phyloP scores from a whole-genome alignment of 148 eudicot species.

The Vaccinium vitisidaea region DNA sequence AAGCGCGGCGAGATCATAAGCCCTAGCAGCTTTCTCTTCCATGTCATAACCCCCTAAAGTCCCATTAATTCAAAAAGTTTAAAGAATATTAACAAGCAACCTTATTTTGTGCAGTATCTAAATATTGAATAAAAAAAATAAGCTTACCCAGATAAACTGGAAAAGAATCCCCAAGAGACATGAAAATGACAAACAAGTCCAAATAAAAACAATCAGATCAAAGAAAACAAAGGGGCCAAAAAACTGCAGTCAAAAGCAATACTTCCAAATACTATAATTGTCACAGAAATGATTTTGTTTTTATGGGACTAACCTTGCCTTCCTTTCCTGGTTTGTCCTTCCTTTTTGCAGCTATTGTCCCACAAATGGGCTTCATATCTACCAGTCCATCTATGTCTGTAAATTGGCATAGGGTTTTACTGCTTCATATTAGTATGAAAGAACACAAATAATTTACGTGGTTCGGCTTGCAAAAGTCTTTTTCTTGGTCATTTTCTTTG shows the following conservation, averaged over 20 bases:
- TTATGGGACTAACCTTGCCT: constrained; percentile 72
- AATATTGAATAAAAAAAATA: neutral
- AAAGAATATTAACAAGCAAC: neutral
- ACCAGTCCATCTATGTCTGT: constrained; percentile 91
- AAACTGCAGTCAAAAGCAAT: constrained; percentile 25
- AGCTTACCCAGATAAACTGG: constrained; percentile 92
- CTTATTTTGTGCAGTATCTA: neutral
- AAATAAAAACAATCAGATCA: constrained; percentile 28
- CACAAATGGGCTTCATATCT: constrained; percentile 74
- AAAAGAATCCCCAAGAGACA: constrained; percentile 34
- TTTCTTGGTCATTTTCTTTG: neutral
- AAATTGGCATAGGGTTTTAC: neutral
- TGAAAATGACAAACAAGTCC: constrained; percentile 41
- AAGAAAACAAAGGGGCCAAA: constrained; percentile 18
- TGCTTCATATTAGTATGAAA: neutral
- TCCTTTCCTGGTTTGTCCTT: constrained; percentile 95
- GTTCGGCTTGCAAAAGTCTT: neutral
- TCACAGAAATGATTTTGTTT: constrained; percentile 2
- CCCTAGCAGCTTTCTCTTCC: constrained; percentile 95
- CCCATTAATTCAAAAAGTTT: neutral
- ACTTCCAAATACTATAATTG: constrained; percentile 3
- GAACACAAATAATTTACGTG: too few relatives aligned
- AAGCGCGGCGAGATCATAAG: constrained; percentile 92
- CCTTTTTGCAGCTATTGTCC: constrained; percentile 89
- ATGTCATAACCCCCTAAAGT: constrained; percentile 82